Percentiles rank a stretch among this genome's conserved stretches.
phyloP scores from a whole-genome alignment of 2,329 filamentous ascomycete genomes.

The Ceratocystis smalleyi region DNA sequence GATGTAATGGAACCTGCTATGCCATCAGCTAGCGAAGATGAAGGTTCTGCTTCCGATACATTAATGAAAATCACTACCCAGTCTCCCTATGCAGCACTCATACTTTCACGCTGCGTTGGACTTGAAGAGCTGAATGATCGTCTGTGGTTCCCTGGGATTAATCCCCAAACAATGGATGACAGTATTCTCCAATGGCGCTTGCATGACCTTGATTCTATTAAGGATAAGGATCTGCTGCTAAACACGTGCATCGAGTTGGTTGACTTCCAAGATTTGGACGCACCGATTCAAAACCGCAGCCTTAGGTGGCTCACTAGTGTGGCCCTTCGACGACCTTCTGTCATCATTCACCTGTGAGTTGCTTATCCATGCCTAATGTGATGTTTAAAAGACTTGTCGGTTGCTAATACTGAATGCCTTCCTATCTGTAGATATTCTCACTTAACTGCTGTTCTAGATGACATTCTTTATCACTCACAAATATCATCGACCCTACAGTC shows the following conservation, averaged over 20 bases:
- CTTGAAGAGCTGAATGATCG: conserved; percentile 47
- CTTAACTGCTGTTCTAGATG: conserved; percentile 43
- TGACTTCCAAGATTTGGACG: conserved; percentile 50
- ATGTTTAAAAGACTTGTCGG: conserved; percentile 4
- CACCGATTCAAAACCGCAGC: conserved; percentile 43
- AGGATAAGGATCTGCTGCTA: conserved; percentile 46
- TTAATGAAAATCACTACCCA: conserved; percentile 13
- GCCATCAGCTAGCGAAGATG: conserved; percentile 16
- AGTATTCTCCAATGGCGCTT: conserved; percentile 28
- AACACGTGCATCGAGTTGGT: conserved; percentile 49
- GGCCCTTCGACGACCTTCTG: conserved; percentile 37
- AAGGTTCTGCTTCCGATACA: conserved; percentile 22
- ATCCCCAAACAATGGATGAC: conserved; percentile 28
- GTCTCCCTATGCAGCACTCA: conserved; percentile 45
- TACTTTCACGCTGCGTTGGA: conserved; percentile 40
- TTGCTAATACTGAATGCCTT: conserved; percentile 17
- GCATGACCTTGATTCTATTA: conserved; percentile 32
- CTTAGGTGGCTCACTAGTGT: conserved; percentile 45
- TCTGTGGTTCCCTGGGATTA: conserved; percentile 44
- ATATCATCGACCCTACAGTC: conserved; percentile 43
- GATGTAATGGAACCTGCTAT: conserved; percentile 23
- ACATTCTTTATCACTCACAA: conserved; percentile 47
- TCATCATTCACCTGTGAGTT: conserved; percentile 44
- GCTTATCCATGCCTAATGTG: no score
- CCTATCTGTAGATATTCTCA: conserved; percentile 33